Base-by-base conservation (phyloP, 2,329 filamentous ascomycete genomes). In the Exophiala mesophila region DNA sequence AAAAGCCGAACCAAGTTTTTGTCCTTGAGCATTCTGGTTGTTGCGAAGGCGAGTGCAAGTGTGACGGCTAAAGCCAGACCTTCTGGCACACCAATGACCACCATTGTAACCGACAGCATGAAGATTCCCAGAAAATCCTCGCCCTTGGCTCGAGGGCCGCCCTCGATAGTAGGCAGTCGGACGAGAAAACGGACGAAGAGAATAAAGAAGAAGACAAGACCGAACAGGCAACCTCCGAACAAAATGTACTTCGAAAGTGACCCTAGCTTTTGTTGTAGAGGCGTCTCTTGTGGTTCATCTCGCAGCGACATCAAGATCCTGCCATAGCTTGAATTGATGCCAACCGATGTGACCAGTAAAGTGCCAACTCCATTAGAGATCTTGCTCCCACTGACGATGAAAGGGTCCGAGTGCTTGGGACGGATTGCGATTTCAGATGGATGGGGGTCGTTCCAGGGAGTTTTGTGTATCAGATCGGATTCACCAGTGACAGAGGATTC, bases 401-500 rank as follows among this genome's bases (percentile, higher is more conserved):
- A 90, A 0, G 85, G 85, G 54, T 89, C 85, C 47, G 83, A 67
- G 56, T 85, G 84, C 49, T 73, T 72, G 23, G 82, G 64, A 10
- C 70, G 70, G 38, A 80, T 71, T 44, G 78, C 70, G 35, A 74
- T 70, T 49, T 82, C 74, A 49, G 78, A 72, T 21, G 71, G 72
- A 59, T 75, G 80, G 16, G 81, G 81, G 9, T 84, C 80, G 18
- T 79, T 75, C 2, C 73, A 80, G 2, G 76, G 61, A 1, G 69
- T 73, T 63, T 89, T 89, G 56, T 77, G 80, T 20, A 88, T 67
- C 5, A 86, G 62, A 47, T 85, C 82, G 0, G 83, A 86, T 64
- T 88, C 85, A 46, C 84, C 84, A 7, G 85, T 87, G 4, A 82
- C 79, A 1, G 83, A 83, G 9, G 83, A 88, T 61, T 88, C 84